Base-by-base conservation (phyloP, 805 yeast species). In the Saccharomycopsis guyanensis region DNA sequence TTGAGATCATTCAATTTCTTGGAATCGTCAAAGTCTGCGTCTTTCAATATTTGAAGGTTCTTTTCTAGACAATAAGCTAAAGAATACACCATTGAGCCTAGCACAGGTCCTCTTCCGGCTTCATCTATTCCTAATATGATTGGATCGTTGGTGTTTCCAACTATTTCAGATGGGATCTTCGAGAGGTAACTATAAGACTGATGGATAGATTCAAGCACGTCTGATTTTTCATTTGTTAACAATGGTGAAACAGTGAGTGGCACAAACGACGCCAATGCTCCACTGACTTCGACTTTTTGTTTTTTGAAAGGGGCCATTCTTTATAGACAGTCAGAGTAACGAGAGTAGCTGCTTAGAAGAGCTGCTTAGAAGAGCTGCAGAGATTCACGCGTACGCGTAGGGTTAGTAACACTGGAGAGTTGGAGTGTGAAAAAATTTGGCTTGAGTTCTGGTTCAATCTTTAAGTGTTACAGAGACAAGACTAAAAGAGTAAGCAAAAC, bases 11-110 rank as follows among this genome's bases (percentile, higher is more conserved):
- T 84, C 47, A 93, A 66, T 3, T 85, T 82, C 58, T 93, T 93
- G 3, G 97, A 89, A 62, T 93, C 99, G 8, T 91, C 96, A 65
- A 93, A 93, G 13, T 88, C 96, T 54, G 76, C 82, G 27, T 72
- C 65, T 22, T 74, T 59, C 1, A 64, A 58, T 25, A 69, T 72
- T 53, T 53, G 61, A 50, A 65, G 66, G 47, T 76, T 84, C 0
- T 66, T 61, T 40, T 72, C 70, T 10, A 80, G 63, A 52, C 95
- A 81, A 59, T 87, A 93, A 2, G 93, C 80, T 4, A 87, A 69
- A 2, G 95, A 95, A 59, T 93, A 93, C 1, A 93, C 98, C 98
- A 93, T 93, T 0, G 97, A 95, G 0, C 98, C 98, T 35, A 94
- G 57, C 0, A 94, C 97, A 0, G 99, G 99, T 0, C 99, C 99